Evolutionary conservation across 164 flowering plant species (phyloP), one percentile per base, ranked within the genome.

Genomic region (Litsea cubeba): DNA sequence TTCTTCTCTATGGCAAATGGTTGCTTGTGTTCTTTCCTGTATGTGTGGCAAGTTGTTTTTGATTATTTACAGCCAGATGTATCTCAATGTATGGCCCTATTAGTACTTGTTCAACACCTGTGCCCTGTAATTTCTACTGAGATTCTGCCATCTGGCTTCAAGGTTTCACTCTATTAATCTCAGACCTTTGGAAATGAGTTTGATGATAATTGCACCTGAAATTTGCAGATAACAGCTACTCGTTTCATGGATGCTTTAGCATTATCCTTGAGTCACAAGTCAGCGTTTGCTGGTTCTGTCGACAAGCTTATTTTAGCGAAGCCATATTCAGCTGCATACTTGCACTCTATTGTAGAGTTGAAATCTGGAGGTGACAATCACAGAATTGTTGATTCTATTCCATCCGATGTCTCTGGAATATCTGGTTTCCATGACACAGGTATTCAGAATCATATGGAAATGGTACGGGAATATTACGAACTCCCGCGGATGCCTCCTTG

Each of bases 401-500:
- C 80, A 23, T 65, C 76, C 63, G 73, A 80, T 69, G 51, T 35
- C 51, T 64, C 84, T 35, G 75, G 77, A 32, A 35, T 63, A 40
- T 63, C 30, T 26, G 74, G 32, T 64, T 70, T 70, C 65, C 75
- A 75, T 65, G 81, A 71, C 50, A 81, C 69, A 76, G 74, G 63
- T 72, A 63, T 60, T 46, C 65, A 72, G 65, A 25, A 40, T 57
- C 63, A 75, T 4, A 10, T 8, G 18, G 81, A 81, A 68, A 35
- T 50, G 73, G 60, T 22, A 20, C 71, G 71, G 50, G 76, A 81
- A 30, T 78, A 73, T 65, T 86, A 80, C 77, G 85, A 84, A 79
- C 87, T 95, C 76, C 99, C 98, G 57, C 86, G 83, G 58, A 87
- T 88, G 89, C 99, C 99, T 69, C 98, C 99, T 76, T 95, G 99